Evolutionary conservation across 257 asterid species (phyloP), one percentile per base, ranked within the genome.

Genomic region (Solanum rostratum): DNA sequence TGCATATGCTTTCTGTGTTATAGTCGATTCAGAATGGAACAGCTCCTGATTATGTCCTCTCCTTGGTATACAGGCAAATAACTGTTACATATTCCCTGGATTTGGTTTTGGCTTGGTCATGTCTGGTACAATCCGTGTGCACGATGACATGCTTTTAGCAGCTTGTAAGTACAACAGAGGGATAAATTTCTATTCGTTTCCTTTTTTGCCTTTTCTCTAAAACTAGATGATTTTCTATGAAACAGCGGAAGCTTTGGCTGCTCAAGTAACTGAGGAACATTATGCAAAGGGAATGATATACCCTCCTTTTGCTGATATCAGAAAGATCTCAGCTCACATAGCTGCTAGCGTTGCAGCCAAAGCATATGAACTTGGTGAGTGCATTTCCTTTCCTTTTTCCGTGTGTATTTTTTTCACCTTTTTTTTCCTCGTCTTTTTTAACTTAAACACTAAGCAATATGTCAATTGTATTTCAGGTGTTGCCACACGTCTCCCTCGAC

Each of bases 291-390:
- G 99, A 63, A 91, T 97, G 99, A 97, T 91, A 16, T 97, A 97
- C 84, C 99, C 99, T 74, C 96, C 98, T 41, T 85, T 95, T 78
- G 16, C 94, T 79, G 91, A 90, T 68, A 95, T 96, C 84, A 90
- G 99, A 88, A 93, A 91, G 92, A 96, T 95, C 87, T 97, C 99
- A 52, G 99, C 99, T 81, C 84, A 90, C 33, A 94, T 97, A 86
- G 99, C 99, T 49, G 98, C 99, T 8, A 92, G 69, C 5, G 99
- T 97, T 20, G 99, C 99, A 89, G 96, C 99, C n/a, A 95, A 95
- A 89, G 99, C 99, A 24, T 97, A 97, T 83, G 99, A 96, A 4
- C 98, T 96, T 19, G 99, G 99, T 96, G 45, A 18, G 94, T 87
- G 33, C 10, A 52, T 73, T 43, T 78, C 45, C n/a, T 45, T 49